A percentile compares a stretch with the other conserved stretches of the same genome.
Conservation (phyloP, 306 rosid genomes). For the Crotalaria pallida region DNA sequence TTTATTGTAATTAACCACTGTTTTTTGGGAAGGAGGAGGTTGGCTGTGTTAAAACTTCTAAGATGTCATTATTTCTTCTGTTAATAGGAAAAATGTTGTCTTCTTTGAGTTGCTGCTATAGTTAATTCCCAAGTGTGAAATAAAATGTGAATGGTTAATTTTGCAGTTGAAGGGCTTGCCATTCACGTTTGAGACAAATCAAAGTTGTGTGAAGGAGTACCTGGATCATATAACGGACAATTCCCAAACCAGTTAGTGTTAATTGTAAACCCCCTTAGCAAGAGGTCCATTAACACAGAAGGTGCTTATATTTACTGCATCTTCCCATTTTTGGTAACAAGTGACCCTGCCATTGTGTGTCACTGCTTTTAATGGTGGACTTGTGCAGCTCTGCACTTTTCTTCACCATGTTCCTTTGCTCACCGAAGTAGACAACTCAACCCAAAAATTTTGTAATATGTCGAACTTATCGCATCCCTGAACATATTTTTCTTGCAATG, state of each 20-base stretch:
- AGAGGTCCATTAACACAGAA: conserved; percentile 41
- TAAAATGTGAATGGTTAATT: conserved; percentile 22
- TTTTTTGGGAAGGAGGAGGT: neutral
- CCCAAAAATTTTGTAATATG: conserved; percentile 7
- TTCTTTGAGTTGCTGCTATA: conserved; percentile 11
- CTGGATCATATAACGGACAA: conserved; percentile 37
- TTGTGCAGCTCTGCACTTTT: neutral
- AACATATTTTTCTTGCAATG: neutral
- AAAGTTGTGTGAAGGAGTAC: conserved; percentile 52
- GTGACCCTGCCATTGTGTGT: conserved; percentile 20
- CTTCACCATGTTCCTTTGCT: conserved; percentile 1
- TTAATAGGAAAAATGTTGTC: neutral
- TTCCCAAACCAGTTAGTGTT: conserved; percentile 26
- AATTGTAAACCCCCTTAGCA: conserved; percentile 31
- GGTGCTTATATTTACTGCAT: conserved; percentile 53
- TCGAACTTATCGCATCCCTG: conserved; percentile 3
- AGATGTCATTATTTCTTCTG: neutral
- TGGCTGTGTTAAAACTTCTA: neutral
- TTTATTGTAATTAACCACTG: neutral
- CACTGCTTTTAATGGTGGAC: conserved; percentile 21
- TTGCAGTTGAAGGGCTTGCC: conserved; percentile 76
- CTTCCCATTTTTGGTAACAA: conserved; percentile 43
- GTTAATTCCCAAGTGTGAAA: neutral
- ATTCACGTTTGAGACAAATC: conserved; percentile 69
- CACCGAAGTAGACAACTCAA: conserved; percentile 13